Evolutionary conservation across 805 yeast species (phyloP), one percentile per base, ranked within the genome.

Genomic region (Yamadazyma kitorensis): DNA sequence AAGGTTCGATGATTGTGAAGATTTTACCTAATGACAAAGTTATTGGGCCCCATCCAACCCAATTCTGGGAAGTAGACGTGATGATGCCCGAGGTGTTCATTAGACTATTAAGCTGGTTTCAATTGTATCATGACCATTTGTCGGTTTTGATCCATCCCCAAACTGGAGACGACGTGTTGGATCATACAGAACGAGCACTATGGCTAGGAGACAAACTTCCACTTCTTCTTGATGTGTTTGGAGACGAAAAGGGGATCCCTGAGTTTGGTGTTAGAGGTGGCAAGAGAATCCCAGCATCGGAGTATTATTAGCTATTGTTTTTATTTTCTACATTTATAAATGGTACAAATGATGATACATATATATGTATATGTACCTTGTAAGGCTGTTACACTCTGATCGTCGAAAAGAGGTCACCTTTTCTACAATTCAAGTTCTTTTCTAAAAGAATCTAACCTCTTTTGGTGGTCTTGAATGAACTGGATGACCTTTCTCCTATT

Each of bases 401-500:
- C 23, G 11, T 8, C 23, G 10, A 8, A 20, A 8, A 8, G 23
- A 11, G 10, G 11, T 11, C 23, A 20, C 23, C 23, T 20, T 20
- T 8, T 8, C 37, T 47, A 53, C 33, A 53, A 46, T 9, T 44
- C 42, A 25, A 43, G 31, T 27, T 60, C 68, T 38, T 56, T 57
- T 45, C 54, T 64, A 48, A 68, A 62, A 26, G 52, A 56, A 49
- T 82, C 89, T 35, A 81, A 62, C 41, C 72, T 60, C 45, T 70
- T 73, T 51, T 78, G 76, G 45, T 72, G 74, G 24, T 57, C 62
- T 57, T 84, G 93, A 33, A 84, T 72, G 29, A 65, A 58, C 45
- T 72, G 78, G 45, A 85, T 78, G 7, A 73, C 70, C 33, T 64
- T 68, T 51, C 78, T 82, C 44, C 94, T 69, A 50, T 68, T 68